A percentile compares a stretch with the other conserved stretches of the same genome.
Evolutionary conservation across 2,329 filamentous ascomycete genomes (phyloP).

Genomic region (Achaetomium macrosporum): DNA sequence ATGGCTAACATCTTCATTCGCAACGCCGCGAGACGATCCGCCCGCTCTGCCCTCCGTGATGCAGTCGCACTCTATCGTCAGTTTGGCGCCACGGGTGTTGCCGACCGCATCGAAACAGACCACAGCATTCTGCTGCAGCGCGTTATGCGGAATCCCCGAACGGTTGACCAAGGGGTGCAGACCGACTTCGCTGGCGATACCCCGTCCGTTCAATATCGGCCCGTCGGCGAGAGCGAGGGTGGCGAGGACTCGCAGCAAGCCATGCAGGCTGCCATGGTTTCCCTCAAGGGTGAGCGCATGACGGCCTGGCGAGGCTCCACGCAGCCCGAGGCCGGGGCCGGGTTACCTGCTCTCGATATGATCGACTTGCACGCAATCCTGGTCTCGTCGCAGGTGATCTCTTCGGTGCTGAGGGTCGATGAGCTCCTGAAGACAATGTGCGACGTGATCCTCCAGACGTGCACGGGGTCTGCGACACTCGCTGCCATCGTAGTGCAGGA

Average conservation of each 20-base stretch:
- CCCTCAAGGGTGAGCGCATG: constrained; percentile 52
- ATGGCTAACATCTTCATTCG: constrained; percentile 67
- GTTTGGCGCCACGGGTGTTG: constrained; percentile 63
- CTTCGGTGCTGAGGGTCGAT: constrained; percentile 70
- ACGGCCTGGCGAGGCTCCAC: constrained; percentile 59
- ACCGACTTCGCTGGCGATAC: constrained; percentile 62
- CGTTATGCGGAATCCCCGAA: constrained; percentile 52
- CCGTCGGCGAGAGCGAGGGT: constrained; percentile 39
- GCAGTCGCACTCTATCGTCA: constrained; percentile 62
- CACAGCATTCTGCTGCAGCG: constrained; percentile 63
- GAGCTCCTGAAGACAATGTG: constrained; percentile 74
- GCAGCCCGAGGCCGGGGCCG: constrained; percentile 52
- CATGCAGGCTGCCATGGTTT: constrained; percentile 40
- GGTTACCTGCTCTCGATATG: constrained; percentile 73
- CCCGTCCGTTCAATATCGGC: constrained; percentile 45
- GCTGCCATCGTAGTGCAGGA: constrained; percentile 71
- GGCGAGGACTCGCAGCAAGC: constrained; percentile 38
- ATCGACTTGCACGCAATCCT: constrained; percentile 74
- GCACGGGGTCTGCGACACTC: constrained; percentile 62
- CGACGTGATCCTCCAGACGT: constrained; percentile 73
- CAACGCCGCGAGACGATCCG: constrained; percentile 59
- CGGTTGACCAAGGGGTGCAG: constrained; percentile 60
- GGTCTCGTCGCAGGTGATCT: constrained; percentile 72
- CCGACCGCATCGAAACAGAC: constrained; percentile 60
- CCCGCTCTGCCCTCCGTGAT: constrained; percentile 62